These are phyloP conservation scores for Leptomonas pyrrhocoris DNA, from an alignment of 208 protist species.

Conservation along the genomic window DNA sequence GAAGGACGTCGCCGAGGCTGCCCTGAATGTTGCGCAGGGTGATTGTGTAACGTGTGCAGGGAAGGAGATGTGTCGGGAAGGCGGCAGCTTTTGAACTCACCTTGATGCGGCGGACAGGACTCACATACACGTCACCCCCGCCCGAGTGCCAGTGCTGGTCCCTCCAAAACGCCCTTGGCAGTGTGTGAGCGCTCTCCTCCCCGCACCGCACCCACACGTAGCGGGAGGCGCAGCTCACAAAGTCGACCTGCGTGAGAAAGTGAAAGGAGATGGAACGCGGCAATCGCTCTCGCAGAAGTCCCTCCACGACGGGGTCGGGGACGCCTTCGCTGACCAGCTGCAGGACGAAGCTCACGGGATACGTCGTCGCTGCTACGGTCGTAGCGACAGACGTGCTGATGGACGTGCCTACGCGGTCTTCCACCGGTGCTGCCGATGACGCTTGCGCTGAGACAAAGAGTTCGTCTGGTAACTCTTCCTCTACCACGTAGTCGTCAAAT, in stretches of 20 bases:
- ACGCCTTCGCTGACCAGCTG: slow-evolving; percentile 72
- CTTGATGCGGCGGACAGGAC: slow-evolving; percentile 32
- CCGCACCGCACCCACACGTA: slow-evolving; percentile 56
- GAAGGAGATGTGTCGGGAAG: slow-evolving; percentile 64
- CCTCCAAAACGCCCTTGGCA: slow-evolving; percentile 16
- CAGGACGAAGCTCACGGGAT: slow-evolving; percentile 39
- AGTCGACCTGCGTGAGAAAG: slow-evolving; percentile 78
- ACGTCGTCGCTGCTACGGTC: neutral
- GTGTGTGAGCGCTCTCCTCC: neutral
- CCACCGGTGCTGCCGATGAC: neutral
- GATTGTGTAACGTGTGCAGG: slow-evolving; percentile 64
- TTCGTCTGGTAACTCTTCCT: slow-evolving; percentile 55
- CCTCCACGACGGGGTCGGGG: slow-evolving; percentile 47
- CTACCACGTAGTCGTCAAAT: slow-evolving; percentile 83
- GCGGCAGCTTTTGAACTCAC: slow-evolving; percentile 11
- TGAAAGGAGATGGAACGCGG: slow-evolving; percentile 37
- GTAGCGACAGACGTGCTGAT: neutral
- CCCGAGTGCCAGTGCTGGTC: slow-evolving; percentile 32
- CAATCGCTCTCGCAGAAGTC: slow-evolving; percentile 31
- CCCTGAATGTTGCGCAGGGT: slow-evolving; percentile 67
- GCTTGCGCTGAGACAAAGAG: slow-evolving; percentile 3
- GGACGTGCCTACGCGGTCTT: neutral
- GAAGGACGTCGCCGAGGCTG: slow-evolving; percentile 69
- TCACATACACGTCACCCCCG: slow-evolving; percentile 41
- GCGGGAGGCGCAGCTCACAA: slow-evolving; percentile 52